A percentile compares a stretch with the other conserved stretches of the same genome.
Conservation (phyloP, 1,284 basidiomycete genomes). For the Fistulina hepatica region DNA sequence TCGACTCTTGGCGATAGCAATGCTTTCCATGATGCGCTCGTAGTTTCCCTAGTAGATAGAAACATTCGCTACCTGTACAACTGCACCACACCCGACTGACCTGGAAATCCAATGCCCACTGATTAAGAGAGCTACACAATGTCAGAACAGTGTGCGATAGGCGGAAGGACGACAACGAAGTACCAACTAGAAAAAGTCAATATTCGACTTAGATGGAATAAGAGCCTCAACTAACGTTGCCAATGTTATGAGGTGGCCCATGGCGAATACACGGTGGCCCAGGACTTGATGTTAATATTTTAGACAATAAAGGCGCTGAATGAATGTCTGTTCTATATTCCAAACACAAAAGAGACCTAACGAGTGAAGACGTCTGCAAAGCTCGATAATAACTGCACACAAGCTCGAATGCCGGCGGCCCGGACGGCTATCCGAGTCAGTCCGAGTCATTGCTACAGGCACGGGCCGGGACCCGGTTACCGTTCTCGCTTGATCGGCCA, state of each 20-base stretch:
- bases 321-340: too few relatives aligned
- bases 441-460: too few relatives aligned
- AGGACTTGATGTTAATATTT: too few relatives aligned
- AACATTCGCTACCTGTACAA: conserved; percentile 1
- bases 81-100: conserved; percentile 27
- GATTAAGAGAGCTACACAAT: conserved; percentile 76
- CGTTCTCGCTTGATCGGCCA: too few relatives aligned
- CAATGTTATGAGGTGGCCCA: conserved; percentile 78
- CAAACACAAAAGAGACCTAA: too few relatives aligned
- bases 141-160: conserved; percentile 1
- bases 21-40: conserved; percentile 85
- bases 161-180: not conserved
- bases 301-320: too few relatives aligned
- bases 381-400: too few relatives aligned
- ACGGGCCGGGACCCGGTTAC: too few relatives aligned
- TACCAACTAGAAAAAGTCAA: conserved; percentile 14
- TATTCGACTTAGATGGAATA: conserved; percentile 1
- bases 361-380: too few relatives aligned
- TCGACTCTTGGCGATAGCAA: conserved; percentile 74
- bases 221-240: conserved; percentile 44
- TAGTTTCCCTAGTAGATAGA: conserved; percentile 75
- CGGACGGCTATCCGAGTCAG: too few relatives aligned
- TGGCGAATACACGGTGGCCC: too few relatives aligned
- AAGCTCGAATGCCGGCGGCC: too few relatives aligned
- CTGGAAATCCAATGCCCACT: conserved; percentile 94